Conservation (phyloP, 2,329 filamentous ascomycete species). For the Onygenales sp. region DNA sequence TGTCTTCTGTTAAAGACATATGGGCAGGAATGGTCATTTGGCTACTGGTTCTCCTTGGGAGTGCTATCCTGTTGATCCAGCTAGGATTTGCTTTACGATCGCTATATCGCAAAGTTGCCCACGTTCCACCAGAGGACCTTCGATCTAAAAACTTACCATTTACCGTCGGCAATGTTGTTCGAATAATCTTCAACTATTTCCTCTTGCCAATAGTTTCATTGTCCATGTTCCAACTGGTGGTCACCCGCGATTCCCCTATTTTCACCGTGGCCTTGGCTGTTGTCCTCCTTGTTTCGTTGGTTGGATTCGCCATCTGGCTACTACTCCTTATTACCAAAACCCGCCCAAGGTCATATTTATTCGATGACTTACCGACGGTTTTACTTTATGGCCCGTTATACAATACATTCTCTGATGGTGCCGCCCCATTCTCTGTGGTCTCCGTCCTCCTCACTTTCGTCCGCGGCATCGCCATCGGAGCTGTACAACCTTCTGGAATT, state of each 20-base stretch:
- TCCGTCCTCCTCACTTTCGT: constrained; percentile 77
- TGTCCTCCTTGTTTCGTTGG: constrained; percentile 61
- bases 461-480: constrained; percentile 82
- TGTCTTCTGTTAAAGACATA: constrained; percentile 65
- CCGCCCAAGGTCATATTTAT: constrained; percentile 74
- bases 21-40: constrained; percentile 94
- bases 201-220: constrained; percentile 76
- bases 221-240: constrained; percentile 84
- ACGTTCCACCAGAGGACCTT: constrained; percentile 73
- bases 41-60: constrained; percentile 66
- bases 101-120: constrained; percentile 61
- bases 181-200: constrained; percentile 88
- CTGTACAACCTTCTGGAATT: constrained; percentile 84
- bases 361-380: constrained; percentile 85
- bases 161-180: constrained; percentile 65
- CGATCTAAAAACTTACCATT: constrained; percentile 89
- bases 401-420: constrained; percentile 93
- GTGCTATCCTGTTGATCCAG: constrained; percentile 61
- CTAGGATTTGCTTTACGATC: constrained; percentile 67
- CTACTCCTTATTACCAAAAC: constrained; percentile 71
- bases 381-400: constrained; percentile 88
- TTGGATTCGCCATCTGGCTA: constrained; percentile 68
- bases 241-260: constrained; percentile 56
- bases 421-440: constrained; percentile 79
- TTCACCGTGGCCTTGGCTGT: constrained; percentile 67